A percentile compares a stretch with the other conserved stretches of the same genome.
These are phyloP conservation scores for Phytophthora meadii DNA, from an alignment of 352 stramenopile genomes.

Conservation along the genomic window DNA sequence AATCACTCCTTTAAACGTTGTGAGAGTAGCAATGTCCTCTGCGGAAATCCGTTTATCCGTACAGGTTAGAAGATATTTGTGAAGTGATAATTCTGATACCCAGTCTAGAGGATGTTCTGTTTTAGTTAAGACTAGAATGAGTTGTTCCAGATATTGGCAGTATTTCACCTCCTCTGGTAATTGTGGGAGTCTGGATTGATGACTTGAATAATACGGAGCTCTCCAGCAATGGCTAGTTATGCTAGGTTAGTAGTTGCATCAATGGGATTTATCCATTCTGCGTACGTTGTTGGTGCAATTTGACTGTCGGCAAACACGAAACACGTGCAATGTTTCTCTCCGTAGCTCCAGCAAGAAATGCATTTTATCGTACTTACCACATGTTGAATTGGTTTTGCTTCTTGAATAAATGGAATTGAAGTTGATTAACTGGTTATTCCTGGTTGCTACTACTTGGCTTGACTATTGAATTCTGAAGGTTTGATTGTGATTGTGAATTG, in stretches of 20 bases:
- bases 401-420: too few relatives aligned
- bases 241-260: slow-evolving; percentile 42
- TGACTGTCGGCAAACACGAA: slow-evolving; percentile 51
- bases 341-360: slow-evolving; percentile 51
- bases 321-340: slow-evolving; percentile 39
- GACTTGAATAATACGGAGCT: slow-evolving; percentile 56
- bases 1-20: slow-evolving; percentile 2
- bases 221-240: slow-evolving; percentile 35
- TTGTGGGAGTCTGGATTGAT: slow-evolving; percentile 49
- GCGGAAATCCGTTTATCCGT: slow-evolving; percentile 19
- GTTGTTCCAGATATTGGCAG: slow-evolving; percentile 43
- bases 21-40: slow-evolving; percentile 10
- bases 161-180: slow-evolving; percentile 40
- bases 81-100: slow-evolving; percentile 37
- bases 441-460: too few relatives aligned
- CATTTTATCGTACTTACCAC: slow-evolving; percentile 43
- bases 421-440: too few relatives aligned
- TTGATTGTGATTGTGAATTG: too few relatives aligned
- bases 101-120: slow-evolving; percentile 33
- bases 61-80: slow-evolving; percentile 29
- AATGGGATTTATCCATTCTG: slow-evolving; percentile 45
- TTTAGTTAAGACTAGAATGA: slow-evolving; percentile 51
- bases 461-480: too few relatives aligned
- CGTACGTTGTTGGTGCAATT: slow-evolving; percentile 34
- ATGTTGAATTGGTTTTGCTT: too few relatives aligned